Conservation (phyloP, 2,329 filamentous ascomycete species). For the Aspergillus novofumigatus region DNA sequence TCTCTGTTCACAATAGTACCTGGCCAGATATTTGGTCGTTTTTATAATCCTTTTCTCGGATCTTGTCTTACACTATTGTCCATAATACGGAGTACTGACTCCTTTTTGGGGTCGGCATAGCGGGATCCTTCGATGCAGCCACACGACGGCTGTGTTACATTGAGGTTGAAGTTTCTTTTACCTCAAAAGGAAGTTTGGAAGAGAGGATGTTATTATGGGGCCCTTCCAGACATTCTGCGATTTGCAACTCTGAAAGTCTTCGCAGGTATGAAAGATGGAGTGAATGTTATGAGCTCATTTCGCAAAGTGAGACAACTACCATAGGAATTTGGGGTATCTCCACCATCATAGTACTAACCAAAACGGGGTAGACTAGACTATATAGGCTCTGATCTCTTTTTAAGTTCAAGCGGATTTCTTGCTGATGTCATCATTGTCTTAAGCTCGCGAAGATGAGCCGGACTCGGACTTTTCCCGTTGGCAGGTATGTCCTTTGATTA, state of each 20-base stretch:
- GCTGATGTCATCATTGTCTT: neutral
- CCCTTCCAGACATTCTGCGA: neutral
- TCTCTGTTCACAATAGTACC: neutral
- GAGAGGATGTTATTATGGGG: neutral
- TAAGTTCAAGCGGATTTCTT: neutral
- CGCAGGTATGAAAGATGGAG: neutral
- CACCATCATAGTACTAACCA: neutral
- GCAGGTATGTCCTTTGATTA: neutral
- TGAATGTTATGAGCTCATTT: neutral
- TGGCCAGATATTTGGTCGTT: neutral
- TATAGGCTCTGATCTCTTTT: neutral
- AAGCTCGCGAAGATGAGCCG: neutral
- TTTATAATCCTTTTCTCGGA: constrained; percentile 1
- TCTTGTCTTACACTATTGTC: neutral
- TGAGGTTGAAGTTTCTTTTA: neutral
- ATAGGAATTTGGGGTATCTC: neutral
- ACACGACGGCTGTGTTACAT: neutral
- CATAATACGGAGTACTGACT: neutral
- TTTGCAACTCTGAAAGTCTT: neutral
- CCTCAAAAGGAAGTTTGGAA: neutral
- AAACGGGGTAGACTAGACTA: neutral
- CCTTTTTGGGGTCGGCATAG: neutral
- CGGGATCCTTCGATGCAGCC: neutral
- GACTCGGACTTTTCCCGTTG: neutral
- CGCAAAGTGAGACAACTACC: neutral